A percentile compares a stretch with the other conserved stretches of the same genome.
Conservation (phyloP, 139 green algal genomes). For the Picochlorum costavermella region DNA sequence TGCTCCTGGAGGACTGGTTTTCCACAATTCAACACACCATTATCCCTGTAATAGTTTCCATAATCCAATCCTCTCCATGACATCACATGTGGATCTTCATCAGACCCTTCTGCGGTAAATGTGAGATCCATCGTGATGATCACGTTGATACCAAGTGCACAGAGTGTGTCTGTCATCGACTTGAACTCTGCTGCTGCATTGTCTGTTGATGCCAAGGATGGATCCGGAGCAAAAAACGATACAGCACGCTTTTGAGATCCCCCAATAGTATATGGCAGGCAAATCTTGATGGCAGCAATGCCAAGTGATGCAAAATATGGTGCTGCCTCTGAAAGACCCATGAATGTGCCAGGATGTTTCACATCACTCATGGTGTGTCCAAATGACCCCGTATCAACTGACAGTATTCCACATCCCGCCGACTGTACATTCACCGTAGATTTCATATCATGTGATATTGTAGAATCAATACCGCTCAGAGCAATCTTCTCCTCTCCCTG, state of each 20-base stretch:
- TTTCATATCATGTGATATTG: slow-evolving; percentile 11
- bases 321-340: slow-evolving; percentile 48
- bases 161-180: slow-evolving; percentile 39
- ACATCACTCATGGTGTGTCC: slow-evolving; percentile 11
- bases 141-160: slow-evolving; percentile 57
- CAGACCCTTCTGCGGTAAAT: slow-evolving; percentile 59
- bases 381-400: slow-evolving; percentile 55
- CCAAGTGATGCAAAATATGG: slow-evolving; percentile 26
- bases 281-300: slow-evolving; percentile 50
- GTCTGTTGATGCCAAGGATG: slow-evolving; percentile 17
- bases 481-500: neutral
- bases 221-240: slow-evolving; percentile 46
- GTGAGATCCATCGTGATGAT: slow-evolving; percentile 64
- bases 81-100: slow-evolving; percentile 31
- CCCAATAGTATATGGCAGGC: slow-evolving; percentile 17
- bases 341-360: slow-evolving; percentile 44
- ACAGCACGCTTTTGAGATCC: slow-evolving; percentile 21
- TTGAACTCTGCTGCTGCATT: slow-evolving; percentile 49
- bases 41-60: slow-evolving; percentile 49
- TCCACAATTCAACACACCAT: slow-evolving; percentile 58
- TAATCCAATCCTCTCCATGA: slow-evolving; percentile 56
- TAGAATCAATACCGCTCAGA: slow-evolving; percentile 9
- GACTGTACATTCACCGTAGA: neutral
- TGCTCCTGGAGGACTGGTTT: slow-evolving; percentile 51
- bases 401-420: slow-evolving; percentile 26